Base-by-base conservation (phyloP, 2,329 filamentous ascomycete species). In the Chalaropsis thielavioides region DNA sequence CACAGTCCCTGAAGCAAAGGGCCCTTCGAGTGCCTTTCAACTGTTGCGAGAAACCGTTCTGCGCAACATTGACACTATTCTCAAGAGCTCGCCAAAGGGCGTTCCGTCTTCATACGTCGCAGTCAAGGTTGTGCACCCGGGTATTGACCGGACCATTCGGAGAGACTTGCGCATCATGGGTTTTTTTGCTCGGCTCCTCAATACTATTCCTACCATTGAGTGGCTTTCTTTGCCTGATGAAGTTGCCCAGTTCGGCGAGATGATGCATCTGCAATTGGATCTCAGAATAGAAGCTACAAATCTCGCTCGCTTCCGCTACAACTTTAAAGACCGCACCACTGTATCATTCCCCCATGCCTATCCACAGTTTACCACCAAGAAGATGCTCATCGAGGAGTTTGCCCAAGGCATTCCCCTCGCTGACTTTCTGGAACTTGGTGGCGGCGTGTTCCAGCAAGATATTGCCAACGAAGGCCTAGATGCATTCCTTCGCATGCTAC, bases 271-370 rank as follows among this genome's bases (percentile, higher is more conserved):
- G n/a, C 94, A 99, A 73, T 80, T 99, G 2, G 94, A 99, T 74
- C 80, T 99, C 43, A 87, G 94, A 63, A 97, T 97, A 67, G 94
- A 99, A 74, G 88, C 91, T 1, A 88, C 92, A 44, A 99, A 99
- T 71, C 79, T 99, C 2, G 85, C 86, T 24, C 84, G 87, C 15
- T 97, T 99, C 78, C 86, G 94, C 63, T 86, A 87, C 70, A 90
- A 96, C 73, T 99, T 99, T 79, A 89, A 87, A 70, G 83, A 90
- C 66, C 83, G 94, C 56, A 88, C 88, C 1, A 96, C 92, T 0
- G 92, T 91, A n/a, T 96, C 89, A 86, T 99, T 99, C 73, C 94
- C 94, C 0, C 96, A 90, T 71, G 92, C 94, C 0, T 96, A 97
- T 73, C 83, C 87, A 7, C 89, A 94, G 66, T 96, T 95, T 72